These are phyloP conservation scores for Macrotyloma uniflorum DNA, from an alignment of 306 rosid species.

Conservation along the genomic window DNA sequence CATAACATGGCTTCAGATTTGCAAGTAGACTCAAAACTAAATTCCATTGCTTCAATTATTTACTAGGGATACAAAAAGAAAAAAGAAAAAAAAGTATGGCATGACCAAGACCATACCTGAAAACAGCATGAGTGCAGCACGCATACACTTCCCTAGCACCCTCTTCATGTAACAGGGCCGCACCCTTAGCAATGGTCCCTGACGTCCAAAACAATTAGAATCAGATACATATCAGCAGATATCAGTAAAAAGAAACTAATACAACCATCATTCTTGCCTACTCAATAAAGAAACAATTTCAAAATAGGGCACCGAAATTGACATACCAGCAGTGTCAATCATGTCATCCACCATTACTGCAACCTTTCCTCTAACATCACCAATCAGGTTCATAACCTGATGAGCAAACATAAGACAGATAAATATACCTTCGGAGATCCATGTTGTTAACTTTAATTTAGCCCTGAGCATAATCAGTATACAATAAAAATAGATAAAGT, in stretches of 20 bases:
- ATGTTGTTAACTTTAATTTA: constrained; percentile 5
- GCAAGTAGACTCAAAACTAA: background rate
- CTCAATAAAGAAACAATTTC: constrained; percentile 15
- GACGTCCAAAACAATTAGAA: constrained; percentile 18
- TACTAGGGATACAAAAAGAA: background rate
- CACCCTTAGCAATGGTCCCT: constrained; percentile 97
- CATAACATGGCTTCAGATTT: constrained; percentile 2
- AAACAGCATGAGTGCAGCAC: constrained; percentile 93
- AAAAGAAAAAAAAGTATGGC: background rate
- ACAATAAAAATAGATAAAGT: background rate
- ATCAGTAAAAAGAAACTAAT: background rate
- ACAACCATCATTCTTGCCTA: background rate
- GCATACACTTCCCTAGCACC: constrained; percentile 99
- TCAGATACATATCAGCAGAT: constrained; percentile 14
- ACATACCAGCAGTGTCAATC: constrained; percentile 99
- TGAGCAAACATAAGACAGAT: constrained; percentile 29
- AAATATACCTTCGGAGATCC: constrained; percentile 16
- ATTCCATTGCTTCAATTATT: background rate
- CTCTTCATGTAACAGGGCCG: constrained; percentile 86
- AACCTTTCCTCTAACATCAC: constrained; percentile 97
- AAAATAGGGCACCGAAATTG: constrained; percentile 23
- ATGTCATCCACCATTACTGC: constrained; percentile 99
- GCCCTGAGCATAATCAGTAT: background rate
- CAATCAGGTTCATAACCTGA: constrained; percentile 97
- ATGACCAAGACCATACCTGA: constrained; percentile 62